Evolutionary conservation across 495 filamentous ascomycete species (phyloP), one percentile per base, ranked within the genome.

Genomic region (Neurospora sp.): DNA sequence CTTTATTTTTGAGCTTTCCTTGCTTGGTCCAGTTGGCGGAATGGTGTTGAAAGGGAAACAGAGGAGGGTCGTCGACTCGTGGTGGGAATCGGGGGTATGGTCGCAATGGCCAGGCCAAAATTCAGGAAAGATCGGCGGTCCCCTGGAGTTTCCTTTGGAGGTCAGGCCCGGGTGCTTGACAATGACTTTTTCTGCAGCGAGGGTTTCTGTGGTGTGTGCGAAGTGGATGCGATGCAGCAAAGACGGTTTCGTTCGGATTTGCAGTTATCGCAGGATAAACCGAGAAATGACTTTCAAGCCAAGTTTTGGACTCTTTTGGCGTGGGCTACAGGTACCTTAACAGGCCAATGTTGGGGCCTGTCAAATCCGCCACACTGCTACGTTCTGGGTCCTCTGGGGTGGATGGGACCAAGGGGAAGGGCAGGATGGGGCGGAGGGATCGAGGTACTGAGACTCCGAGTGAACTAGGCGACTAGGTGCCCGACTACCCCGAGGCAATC

Each of bases 401-500:
- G 20, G 48, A 59, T 59, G 48, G 10, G 10, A 42, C 40, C 40
- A 3, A 20, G 42, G 42, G 27, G 53, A 16, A 44, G 42, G 44
- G 44, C 44, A 48, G 4, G 44, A 48, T 48, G 44, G n/a, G 48
- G 27, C 61, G 70, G n/a, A 20, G 44, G 14, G 70, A 35, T 35
- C 35, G n/a, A 65, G 70, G 41, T 53, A 53, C 37, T 48, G 39
- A 39, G 70, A 68, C 70, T 35, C 70, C 38, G 35, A 53, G 38
- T 22, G 20, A 38, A 69, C 69, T 37, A 46, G 46, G 27, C 4
- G 27, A 31, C 27, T 31, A 31, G 3, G 27, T 31, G 27, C 27
- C 27, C 48, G 40, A 69, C 69, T 37, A 46, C 68, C 48, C 70
- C 70, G 65, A 68, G 38, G 70, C 48, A 71, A 76, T 76, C 74